Evolutionary conservation across 345 rosid genomes (phyloP).

Genomic region (Gossypium stocksii): DNA sequence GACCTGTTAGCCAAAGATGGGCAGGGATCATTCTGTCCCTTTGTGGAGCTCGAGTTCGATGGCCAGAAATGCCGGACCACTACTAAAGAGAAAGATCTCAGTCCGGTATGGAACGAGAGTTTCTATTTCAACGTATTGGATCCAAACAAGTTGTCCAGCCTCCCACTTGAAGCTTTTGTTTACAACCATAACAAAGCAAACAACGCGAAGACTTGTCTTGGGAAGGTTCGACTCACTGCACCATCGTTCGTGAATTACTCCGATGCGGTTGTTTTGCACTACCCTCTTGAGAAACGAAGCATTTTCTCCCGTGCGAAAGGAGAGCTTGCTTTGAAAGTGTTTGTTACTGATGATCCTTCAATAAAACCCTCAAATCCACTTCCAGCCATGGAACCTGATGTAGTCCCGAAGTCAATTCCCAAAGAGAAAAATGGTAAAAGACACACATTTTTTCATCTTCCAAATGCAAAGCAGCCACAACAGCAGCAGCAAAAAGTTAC

Average conservation of each 20-base stretch:
- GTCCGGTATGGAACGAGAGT: conserved; percentile 76
- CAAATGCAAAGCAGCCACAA: conserved; percentile 30
- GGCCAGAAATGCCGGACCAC: conserved; percentile 64
- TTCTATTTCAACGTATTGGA: conserved; percentile 80
- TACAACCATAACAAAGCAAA: conserved; percentile 40
- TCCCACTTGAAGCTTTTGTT: conserved; percentile 59
- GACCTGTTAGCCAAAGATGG: conserved; percentile 62
- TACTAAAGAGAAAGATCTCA: conserved; percentile 58
- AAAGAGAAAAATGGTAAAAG: conserved; percentile 28
- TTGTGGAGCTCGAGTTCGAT: conserved; percentile 80
- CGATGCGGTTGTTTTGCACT: conserved; percentile 71
- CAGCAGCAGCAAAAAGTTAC: conserved; percentile 26
- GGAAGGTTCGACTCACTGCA: conserved; percentile 67
- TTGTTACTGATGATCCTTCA: conserved; percentile 58
- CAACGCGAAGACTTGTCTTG: conserved; percentile 49
- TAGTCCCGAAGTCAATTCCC: conserved; percentile 20
- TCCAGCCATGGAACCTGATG: conserved; percentile 44
- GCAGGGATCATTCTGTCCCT: conserved; percentile 48
- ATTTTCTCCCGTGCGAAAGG: conserved; percentile 61
- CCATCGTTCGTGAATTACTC: conserved; percentile 67
- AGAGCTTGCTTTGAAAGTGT: conserved; percentile 76
- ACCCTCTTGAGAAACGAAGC: conserved; percentile 66
- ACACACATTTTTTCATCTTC: conserved; percentile 43
- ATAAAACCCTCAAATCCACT: conserved; percentile 43
- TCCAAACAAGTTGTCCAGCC: conserved; percentile 48